A percentile compares a stretch with the other conserved stretches of the same genome.
These are phyloP conservation scores for Geranomyces variabilis DNA, from an alignment of 192 early-diverging fungal species.

Conservation along the genomic window DNA sequence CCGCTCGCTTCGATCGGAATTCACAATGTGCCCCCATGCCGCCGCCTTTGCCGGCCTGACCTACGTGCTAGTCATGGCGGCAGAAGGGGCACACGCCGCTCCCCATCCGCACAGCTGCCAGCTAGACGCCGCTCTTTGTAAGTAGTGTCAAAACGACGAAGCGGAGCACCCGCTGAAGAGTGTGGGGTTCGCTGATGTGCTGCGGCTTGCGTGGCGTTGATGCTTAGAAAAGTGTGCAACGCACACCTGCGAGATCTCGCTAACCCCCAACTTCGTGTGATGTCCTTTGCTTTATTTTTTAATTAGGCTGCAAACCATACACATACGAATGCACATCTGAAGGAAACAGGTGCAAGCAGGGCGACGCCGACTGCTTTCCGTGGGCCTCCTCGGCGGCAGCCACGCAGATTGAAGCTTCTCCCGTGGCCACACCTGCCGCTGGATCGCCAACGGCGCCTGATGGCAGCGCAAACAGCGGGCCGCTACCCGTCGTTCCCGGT, in stretches of 20 bases:
- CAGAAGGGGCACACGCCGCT: not conserved
- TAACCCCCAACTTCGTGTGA: too few relatives aligned
- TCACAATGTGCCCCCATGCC: too few relatives aligned
- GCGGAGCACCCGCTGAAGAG: too few relatives aligned
- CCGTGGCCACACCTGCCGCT: not conserved
- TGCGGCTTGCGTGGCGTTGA: too few relatives aligned
- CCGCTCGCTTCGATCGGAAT: too few relatives aligned
- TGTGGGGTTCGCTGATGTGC: too few relatives aligned
- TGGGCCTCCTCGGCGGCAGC: not conserved
- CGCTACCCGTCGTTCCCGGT: too few relatives aligned
- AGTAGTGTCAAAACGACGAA: too few relatives aligned
- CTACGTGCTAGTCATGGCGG: too few relatives aligned
- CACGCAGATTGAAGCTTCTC: not conserved
- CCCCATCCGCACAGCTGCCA: conserved; percentile 7
- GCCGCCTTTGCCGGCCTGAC: too few relatives aligned
- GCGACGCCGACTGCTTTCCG: conserved; percentile 3
- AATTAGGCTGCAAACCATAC: conserved; percentile 1
- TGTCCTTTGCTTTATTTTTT: not conserved
- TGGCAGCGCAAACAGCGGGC: not conserved
- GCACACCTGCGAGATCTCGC: too few relatives aligned
- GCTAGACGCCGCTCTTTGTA: not conserved
- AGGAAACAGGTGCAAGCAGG: conserved; percentile 1
- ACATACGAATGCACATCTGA: not conserved
- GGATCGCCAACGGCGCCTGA: not conserved
- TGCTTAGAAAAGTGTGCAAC: too few relatives aligned